A percentile compares a stretch with the other conserved stretches of the same genome.
These are phyloP conservation scores for Gnomoniopsis smithogilvyi DNA, from an alignment of 2,329 filamentous ascomycete species.

Conservation along the genomic window DNA sequence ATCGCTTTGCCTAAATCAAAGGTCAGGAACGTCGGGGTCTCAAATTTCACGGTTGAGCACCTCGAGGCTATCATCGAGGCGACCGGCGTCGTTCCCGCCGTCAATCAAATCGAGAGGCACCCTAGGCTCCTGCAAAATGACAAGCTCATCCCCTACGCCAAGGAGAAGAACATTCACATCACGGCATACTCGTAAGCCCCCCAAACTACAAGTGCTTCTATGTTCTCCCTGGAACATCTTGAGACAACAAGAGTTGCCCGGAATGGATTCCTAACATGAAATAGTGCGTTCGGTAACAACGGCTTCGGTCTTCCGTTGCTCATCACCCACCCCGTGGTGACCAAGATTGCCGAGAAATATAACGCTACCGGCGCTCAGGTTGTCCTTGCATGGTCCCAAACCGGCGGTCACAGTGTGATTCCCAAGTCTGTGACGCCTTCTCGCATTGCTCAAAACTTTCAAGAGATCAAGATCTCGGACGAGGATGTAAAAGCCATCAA, in stretches of 20 bases:
- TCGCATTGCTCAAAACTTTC: conserved; percentile 68
- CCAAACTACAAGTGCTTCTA: too few relatives aligned
- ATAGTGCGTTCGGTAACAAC: conserved; percentile 51
- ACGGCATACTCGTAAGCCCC: conserved; percentile 51
- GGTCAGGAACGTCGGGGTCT: conserved; percentile 66
- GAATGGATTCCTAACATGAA: background rate
- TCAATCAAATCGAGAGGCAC: conserved; percentile 69
- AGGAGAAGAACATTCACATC: conserved; percentile 60
- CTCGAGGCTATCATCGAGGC: conserved; percentile 54
- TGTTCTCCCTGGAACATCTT: background rate
- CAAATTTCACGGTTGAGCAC: conserved; percentile 65
- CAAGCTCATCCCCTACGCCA: conserved; percentile 58
- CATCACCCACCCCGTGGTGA: conserved; percentile 54
- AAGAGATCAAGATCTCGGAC: conserved; percentile 59
- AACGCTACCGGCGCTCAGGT: conserved; percentile 41
- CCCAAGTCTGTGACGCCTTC: conserved; percentile 69
- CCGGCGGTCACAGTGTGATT: conserved; percentile 66
- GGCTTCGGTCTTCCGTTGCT: conserved; percentile 44
- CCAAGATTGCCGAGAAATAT: conserved; percentile 53
- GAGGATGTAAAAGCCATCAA: conserved; percentile 59
- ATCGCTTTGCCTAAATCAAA: conserved; percentile 52
- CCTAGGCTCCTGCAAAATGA: conserved; percentile 55
- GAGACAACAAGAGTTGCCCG: background rate
- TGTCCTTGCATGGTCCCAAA: conserved; percentile 55
- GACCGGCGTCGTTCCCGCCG: conserved; percentile 56